Conservation (phyloP, 352 stramenopile species). For the Plasmopara viticola region DNA sequence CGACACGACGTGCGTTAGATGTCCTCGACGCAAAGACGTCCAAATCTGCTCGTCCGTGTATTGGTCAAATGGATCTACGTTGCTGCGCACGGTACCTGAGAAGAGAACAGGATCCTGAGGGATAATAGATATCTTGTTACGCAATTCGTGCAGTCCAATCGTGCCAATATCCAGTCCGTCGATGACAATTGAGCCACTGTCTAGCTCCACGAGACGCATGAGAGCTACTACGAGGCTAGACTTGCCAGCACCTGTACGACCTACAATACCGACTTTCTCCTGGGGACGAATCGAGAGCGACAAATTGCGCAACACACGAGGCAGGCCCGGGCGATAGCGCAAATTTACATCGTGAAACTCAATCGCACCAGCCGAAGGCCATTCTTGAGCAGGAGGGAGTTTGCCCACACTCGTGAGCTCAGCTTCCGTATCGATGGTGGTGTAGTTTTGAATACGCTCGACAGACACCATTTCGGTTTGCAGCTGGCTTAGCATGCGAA, state of each 20-base stretch:
- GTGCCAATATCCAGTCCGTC: constrained; percentile 54
- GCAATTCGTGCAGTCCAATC: constrained; percentile 47
- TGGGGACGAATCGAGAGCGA: constrained; percentile 69
- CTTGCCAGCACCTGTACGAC: constrained; percentile 86
- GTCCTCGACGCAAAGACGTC: constrained; percentile 69
- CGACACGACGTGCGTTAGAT: constrained; percentile 65
- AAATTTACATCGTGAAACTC: constrained; percentile 85
- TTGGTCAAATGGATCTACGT: constrained; percentile 90
- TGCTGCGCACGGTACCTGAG: constrained; percentile 86
- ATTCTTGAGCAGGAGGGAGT: constrained; percentile 47
- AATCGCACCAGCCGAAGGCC: constrained; percentile 79
- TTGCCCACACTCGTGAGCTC: constrained; percentile 88
- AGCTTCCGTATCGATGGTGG: constrained; percentile 48
- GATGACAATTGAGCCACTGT: constrained; percentile 55
- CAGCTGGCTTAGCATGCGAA: constrained; percentile 68
- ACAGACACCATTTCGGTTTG: constrained; percentile 78
- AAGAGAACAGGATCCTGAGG: constrained; percentile 95
- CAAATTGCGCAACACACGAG: constrained; percentile 60
- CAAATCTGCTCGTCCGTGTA: constrained; percentile 86
- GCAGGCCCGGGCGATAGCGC: constrained; percentile 78
- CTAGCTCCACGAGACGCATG: constrained; percentile 87
- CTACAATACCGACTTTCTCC: constrained; percentile 86
- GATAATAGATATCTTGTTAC: constrained; percentile 81
- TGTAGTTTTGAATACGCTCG: constrained; percentile 71
- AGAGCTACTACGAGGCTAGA: constrained; percentile 87